Evolutionary conservation across 768 basidiomycete genomes (phyloP).

Genomic region (Russula sp.): DNA sequence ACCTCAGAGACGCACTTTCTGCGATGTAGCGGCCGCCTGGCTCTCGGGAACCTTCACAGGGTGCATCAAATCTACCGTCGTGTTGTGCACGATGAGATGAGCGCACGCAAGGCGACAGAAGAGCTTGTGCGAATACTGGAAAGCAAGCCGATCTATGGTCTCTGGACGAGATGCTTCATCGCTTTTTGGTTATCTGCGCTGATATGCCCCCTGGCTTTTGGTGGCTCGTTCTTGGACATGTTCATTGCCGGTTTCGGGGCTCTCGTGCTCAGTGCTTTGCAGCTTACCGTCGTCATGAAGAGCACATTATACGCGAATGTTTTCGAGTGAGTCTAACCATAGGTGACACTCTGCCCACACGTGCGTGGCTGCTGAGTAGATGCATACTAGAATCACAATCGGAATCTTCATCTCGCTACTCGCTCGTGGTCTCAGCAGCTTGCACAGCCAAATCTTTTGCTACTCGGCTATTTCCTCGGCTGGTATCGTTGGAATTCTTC

Average conservation of each 20-base stretch:
- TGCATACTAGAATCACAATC: slow-evolving; percentile 58
- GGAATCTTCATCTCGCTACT: slow-evolving; percentile 75
- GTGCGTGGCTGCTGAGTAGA: slow-evolving; percentile 7
- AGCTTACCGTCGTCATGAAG: slow-evolving; percentile 65
- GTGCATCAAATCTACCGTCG: slow-evolving; percentile 79
- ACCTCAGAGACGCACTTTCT: slow-evolving; percentile 86
- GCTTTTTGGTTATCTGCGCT: slow-evolving; percentile 66
- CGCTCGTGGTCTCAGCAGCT: slow-evolving; percentile 76
- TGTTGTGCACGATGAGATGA: slow-evolving; percentile 89
- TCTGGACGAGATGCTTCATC: slow-evolving; percentile 53
- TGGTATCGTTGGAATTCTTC: slow-evolving; percentile 81
- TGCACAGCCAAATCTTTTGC: slow-evolving; percentile 72
- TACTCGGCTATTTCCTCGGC: slow-evolving; percentile 88
- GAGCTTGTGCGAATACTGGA: slow-evolving; percentile 57
- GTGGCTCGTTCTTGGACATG: slow-evolving; percentile 79
- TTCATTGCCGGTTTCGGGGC: slow-evolving; percentile 70
- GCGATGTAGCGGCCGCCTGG: slow-evolving; percentile 67
- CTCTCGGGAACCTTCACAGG: slow-evolving; percentile 77
- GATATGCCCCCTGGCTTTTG: slow-evolving; percentile 82
- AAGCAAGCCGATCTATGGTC: slow-evolving; percentile 56
- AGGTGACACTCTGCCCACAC: not conserved
- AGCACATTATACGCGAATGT: slow-evolving; percentile 83
- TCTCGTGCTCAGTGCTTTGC: slow-evolving; percentile 58
- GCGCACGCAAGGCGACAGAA: slow-evolving; percentile 65
- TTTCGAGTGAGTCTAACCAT: slow-evolving; percentile 61